Base-by-base conservation (phyloP, 1,139 yeast species). In the Yamadazyma jaroonii region DNA sequence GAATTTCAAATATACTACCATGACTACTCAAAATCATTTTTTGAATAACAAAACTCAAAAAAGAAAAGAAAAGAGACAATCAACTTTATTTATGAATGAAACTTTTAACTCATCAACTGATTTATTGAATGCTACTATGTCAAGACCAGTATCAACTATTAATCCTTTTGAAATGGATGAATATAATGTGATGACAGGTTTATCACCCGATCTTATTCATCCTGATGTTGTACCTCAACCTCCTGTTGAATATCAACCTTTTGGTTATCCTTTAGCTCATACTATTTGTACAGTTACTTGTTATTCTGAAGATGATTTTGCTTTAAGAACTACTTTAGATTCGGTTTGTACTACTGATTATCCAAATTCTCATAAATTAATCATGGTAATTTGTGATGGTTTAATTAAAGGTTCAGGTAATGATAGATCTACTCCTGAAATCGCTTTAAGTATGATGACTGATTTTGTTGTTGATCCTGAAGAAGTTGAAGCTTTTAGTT, bases 321-420 rank as follows among this genome's bases (percentile, higher is more conserved):
- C 95, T 46, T 62, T 92, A 45, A 75, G 97, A 52, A 81, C 90
- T 1, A 88, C 97, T 0, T 64, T 90, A 49, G 97, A 92, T 59
- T 90, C 97, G 1, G 59, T 92, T 42, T 88, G 96, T 12, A 87
- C 96, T 1, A 88, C 97, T 2, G 95, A 87, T 48, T 92, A 84
- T 58, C 97, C 97, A 42, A 89, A 88, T 61, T 86, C 97, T 6
- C 97, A 92, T 61, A 92, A 90, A 60, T 64, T 92, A 46, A 69
- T 92, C 36, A 66, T 89, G 40, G 81, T 90, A 32, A 74, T 92
- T 26, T 90, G 97, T 69, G 98, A 92, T 65, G 98, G 98, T 53
- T 53, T 90, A 25, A 83, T 92, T 50, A 89, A 90, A 57, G 98
- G 98, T 50, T 81, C 95, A 13, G 97, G 97, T 34, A 89, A 89